phyloP scores from a whole-genome alignment of 2,329 filamentous ascomycete genomes.

The Pseudogymnoascus sp. region DNA sequence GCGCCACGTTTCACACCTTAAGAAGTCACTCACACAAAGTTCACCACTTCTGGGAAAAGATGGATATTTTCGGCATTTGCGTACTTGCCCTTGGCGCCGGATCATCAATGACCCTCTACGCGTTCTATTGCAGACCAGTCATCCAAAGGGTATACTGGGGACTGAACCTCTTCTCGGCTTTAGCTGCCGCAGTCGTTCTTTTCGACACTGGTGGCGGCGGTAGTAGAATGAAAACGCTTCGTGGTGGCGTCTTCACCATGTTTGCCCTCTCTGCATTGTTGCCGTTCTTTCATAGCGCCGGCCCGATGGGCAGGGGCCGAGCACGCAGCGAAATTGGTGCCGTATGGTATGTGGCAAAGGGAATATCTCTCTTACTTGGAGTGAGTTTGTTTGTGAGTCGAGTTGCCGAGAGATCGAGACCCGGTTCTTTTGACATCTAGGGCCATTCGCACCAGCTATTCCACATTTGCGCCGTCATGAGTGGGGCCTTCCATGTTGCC shows the following conservation, averaged over 20 bases:
- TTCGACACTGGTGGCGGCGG: slow-evolving; percentile 25
- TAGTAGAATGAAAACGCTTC: slow-evolving; percentile 21
- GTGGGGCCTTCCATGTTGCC: slow-evolving; percentile 33
- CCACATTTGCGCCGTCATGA: slow-evolving; percentile 37
- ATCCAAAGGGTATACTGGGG: neutral
- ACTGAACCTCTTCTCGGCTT: neutral
- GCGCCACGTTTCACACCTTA: slow-evolving; percentile 25
- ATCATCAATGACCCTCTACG: slow-evolving; percentile 21
- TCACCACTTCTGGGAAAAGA: slow-evolving; percentile 24
- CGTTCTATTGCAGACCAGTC: slow-evolving; percentile 21
- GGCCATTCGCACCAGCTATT: slow-evolving; percentile 41
- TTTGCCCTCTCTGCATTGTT: slow-evolving; percentile 26
- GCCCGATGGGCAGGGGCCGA: slow-evolving; percentile 21
- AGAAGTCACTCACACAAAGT: slow-evolving; percentile 27
- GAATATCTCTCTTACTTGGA: slow-evolving; percentile 15
- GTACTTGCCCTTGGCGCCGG: no score
- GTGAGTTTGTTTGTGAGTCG: slow-evolving; percentile 28
- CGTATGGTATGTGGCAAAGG: slow-evolving; percentile 22
- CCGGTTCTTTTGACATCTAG: slow-evolving; percentile 38
- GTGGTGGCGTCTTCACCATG: slow-evolving; percentile 22
- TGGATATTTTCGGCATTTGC: slow-evolving; percentile 27
- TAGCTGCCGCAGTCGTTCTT: neutral
- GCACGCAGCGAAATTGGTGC: slow-evolving; percentile 18
- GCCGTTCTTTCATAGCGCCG: slow-evolving; percentile 22
- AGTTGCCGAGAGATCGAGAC: slow-evolving; percentile 36